Conservation (phyloP, 75 land plant species). For the Sequoiadendron giganteum region DNA sequence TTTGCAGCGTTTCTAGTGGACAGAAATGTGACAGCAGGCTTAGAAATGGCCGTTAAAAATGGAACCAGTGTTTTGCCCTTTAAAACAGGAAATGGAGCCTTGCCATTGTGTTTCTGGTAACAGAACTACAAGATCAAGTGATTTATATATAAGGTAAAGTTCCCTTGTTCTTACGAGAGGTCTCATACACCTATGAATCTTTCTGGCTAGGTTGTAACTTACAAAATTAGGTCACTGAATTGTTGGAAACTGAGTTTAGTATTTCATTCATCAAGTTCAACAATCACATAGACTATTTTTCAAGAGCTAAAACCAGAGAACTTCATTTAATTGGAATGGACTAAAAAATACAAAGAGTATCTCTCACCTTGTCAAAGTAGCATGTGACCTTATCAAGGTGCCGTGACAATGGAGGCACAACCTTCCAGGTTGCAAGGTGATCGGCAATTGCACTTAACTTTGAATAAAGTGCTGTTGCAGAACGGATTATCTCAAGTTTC, state of each 20-base stretch:
- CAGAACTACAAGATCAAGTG: too few species aligned
- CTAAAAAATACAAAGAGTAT: background rate
- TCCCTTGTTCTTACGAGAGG: background rate
- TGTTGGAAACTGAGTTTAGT: background rate
- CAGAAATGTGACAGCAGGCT: too few species aligned
- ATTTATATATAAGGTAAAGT: too few species aligned
- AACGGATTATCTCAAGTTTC: constrained; percentile 54
- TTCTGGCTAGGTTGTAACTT: background rate
- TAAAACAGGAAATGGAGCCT: too few species aligned
- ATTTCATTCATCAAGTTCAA: background rate
- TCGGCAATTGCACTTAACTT: constrained; percentile 33
- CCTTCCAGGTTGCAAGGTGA: constrained; percentile 37
- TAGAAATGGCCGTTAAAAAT: too few species aligned
- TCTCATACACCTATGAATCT: background rate
- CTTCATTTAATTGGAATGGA: background rate
- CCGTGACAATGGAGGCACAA: constrained; percentile 41
- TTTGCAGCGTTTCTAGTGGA: too few species aligned
- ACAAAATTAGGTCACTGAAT: background rate
- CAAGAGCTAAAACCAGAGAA: background rate
- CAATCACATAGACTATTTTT: background rate
- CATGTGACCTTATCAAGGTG: constrained; percentile 44
- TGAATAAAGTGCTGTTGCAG: constrained; percentile 50
- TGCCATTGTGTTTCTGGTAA: too few species aligned
- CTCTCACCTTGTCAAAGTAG: constrained; percentile 62
- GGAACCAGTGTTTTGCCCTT: too few species aligned